Evolutionary conservation across 2,329 filamentous ascomycete genomes (phyloP).

Genomic region (Diaporthe citriasiana): DNA sequence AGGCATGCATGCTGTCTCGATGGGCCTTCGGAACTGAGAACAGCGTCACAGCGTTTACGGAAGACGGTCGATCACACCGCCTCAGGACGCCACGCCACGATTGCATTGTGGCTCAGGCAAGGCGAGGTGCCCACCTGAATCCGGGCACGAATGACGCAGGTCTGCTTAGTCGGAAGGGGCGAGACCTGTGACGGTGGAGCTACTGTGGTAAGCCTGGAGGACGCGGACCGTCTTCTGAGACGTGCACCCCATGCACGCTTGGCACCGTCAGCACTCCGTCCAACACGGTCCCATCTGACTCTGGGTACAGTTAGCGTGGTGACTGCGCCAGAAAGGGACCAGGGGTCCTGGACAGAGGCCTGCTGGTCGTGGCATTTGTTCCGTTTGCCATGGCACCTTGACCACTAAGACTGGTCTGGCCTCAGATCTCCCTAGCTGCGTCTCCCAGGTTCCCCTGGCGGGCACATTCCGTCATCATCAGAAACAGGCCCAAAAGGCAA

Average conservation of each 20-base stretch:
- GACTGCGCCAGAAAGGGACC: slow-evolving; percentile 7
- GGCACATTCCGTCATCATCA: slow-evolving; percentile 29
- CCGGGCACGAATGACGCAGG: slow-evolving; percentile 13
- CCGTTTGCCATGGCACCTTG: slow-evolving; percentile 12
- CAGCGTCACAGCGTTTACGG: background rate
- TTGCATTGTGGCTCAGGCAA: slow-evolving; percentile 27
- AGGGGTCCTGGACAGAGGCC: background rate
- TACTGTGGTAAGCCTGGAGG: background rate
- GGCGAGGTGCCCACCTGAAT: background rate
- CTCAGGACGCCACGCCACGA: slow-evolving; percentile 15
- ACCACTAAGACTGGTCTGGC: background rate
- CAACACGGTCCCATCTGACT: background rate
- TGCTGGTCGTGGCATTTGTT: slow-evolving; percentile 2
- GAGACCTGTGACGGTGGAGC: slow-evolving; percentile 24
- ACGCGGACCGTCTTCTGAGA: background rate
- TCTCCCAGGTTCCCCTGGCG: slow-evolving; percentile 28
- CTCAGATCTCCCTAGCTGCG: slow-evolving; percentile 18
- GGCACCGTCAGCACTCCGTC: slow-evolving; percentile 8
- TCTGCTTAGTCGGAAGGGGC: slow-evolving; percentile 4
- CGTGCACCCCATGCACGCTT: background rate
- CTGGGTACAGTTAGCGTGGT: background rate
- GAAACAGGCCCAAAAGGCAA: slow-evolving; percentile 7
- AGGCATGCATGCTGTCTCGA: too few relatives aligned
- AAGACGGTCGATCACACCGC: slow-evolving; percentile 22
- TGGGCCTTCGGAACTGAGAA: background rate